A percentile compares a stretch with the other conserved stretches of the same genome.
Evolutionary conservation across 306 rosid species (phyloP).

Genomic region (Glycine latifolia): DNA sequence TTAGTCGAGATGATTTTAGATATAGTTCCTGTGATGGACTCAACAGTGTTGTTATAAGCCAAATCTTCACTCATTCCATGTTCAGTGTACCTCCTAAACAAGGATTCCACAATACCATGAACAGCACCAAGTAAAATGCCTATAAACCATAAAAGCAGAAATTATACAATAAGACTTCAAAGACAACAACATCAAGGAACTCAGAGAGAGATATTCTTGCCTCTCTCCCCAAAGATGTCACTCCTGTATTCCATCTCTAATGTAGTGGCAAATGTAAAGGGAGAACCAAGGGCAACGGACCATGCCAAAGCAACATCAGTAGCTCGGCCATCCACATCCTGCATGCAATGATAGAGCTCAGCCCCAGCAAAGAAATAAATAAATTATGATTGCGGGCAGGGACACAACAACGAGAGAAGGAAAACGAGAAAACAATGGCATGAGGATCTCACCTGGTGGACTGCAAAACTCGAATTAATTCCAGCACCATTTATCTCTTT

Average conservation of each 20-base stretch:
- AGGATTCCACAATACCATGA: slow-evolving; percentile 93
- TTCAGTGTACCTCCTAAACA: slow-evolving; percentile 92
- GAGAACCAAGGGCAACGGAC: slow-evolving; percentile 99
- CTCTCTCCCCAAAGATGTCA: slow-evolving; percentile 98
- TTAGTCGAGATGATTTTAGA: slow-evolving; percentile 87
- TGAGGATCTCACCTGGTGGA: slow-evolving; percentile 75
- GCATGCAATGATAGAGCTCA: slow-evolving; percentile 38
- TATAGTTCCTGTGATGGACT: slow-evolving; percentile 81
- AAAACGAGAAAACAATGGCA: not conserved
- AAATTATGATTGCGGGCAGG: not conserved
- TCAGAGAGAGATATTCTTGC: slow-evolving; percentile 44
- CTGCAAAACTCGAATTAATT: slow-evolving; percentile 93
- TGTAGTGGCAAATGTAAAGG: slow-evolving; percentile 96
- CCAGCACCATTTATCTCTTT: slow-evolving; percentile 98
- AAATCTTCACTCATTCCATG: slow-evolving; percentile 87
- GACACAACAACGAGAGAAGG: not conserved
- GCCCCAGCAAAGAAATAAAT: not conserved
- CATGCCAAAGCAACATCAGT: slow-evolving; percentile 95
- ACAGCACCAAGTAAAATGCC: slow-evolving; percentile 99
- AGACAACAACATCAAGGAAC: not conserved
- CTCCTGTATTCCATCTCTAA: slow-evolving; percentile 95
- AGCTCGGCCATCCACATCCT: slow-evolving; percentile 98
- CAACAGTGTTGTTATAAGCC: slow-evolving; percentile 97
- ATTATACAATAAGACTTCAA: slow-evolving; percentile 33
- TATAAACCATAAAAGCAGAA: slow-evolving; percentile 46